Percentiles rank a stretch among this genome's conserved stretches.
These are phyloP conservation scores for Macrophomina tecta DNA, from an alignment of 2,329 filamentous ascomycete species.

Conservation along the genomic window DNA sequence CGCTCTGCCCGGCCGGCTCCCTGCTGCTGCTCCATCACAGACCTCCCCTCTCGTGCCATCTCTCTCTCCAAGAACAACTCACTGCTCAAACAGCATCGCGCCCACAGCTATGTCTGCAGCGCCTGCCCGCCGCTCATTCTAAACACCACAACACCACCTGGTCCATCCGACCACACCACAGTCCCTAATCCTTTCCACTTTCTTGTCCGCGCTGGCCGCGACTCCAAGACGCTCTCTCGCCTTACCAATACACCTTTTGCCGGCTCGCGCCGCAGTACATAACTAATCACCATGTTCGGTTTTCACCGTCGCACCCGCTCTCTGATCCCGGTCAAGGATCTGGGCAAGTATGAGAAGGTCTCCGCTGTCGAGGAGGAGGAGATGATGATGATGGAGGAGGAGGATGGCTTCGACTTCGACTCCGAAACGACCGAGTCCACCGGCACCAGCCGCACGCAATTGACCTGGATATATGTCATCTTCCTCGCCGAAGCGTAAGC, in stretches of 20 bases:
- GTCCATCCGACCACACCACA: conserved; percentile 22
- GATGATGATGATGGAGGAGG: conserved; percentile 37
- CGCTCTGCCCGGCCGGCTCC: conserved; percentile 13
- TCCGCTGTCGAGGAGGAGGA: conserved; percentile 40
- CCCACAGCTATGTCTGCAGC: conserved; percentile 27
- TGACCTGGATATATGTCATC: conserved; percentile 53
- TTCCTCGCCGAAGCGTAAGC: conserved; percentile 55
- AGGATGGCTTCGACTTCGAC: conserved; percentile 38
- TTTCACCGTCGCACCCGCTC: conserved; percentile 51
- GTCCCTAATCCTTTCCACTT: conserved; percentile 9
- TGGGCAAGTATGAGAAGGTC: conserved; percentile 50
- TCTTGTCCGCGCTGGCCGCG: conserved; percentile 26
- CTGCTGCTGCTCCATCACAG: conserved; percentile 26
- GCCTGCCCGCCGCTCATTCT: conserved; percentile 27
- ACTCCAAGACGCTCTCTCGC: conserved; percentile 20
- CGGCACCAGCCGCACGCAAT: conserved; percentile 32
- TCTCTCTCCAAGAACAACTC: conserved; percentile 19
- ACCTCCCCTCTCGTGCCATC: conserved; percentile 22
- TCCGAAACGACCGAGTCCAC: conserved; percentile 27
- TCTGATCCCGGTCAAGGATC: conserved; percentile 51
- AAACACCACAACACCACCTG: conserved; percentile 14
- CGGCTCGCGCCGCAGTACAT: conserved; percentile 8
- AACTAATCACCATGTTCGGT: conserved; percentile 45
- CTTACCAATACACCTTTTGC: background rate
- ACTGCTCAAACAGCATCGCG: conserved; percentile 19